A percentile compares a stretch with the other conserved stretches of the same genome.
These are phyloP conservation scores for Phytophthora melonis DNA, from an alignment of 352 stramenopile genomes.

Conservation along the genomic window DNA sequence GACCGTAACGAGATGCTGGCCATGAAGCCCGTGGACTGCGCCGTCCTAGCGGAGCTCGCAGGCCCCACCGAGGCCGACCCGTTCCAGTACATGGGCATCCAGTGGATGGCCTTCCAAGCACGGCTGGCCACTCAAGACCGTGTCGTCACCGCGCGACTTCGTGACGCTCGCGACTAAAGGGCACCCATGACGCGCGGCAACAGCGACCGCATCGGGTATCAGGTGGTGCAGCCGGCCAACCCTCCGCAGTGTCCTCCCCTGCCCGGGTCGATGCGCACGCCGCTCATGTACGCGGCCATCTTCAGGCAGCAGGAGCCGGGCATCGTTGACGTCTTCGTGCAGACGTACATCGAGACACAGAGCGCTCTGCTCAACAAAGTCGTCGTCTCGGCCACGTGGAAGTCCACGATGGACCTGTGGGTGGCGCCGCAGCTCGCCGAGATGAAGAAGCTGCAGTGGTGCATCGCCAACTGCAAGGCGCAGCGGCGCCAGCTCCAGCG, in stretches of 20 bases:
- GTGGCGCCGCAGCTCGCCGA: conserved; percentile 27
- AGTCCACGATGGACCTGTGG: conserved; percentile 32
- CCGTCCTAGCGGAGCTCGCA: conserved; percentile 44
- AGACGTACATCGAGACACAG: conserved; percentile 35
- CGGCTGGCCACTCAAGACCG: conserved; percentile 27
- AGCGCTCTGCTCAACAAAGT: conserved; percentile 33
- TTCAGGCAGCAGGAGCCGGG: conserved; percentile 38
- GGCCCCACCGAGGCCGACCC: conserved; percentile 42
- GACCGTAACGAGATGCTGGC: conserved; percentile 39
- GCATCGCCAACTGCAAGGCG: conserved; percentile 29
- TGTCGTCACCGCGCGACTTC: conserved; percentile 49
- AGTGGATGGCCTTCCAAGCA: conserved; percentile 45
- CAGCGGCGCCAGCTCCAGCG: conserved; percentile 33
- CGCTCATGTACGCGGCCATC: conserved; percentile 33
- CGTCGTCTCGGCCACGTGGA: conserved; percentile 34
- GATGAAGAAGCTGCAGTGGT: conserved; percentile 48
- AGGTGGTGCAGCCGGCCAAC: conserved; percentile 58
- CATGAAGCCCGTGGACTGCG: conserved; percentile 32
- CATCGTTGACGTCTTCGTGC: conserved; percentile 38
- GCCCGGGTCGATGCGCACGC: conserved; percentile 36
- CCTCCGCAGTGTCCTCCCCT: conserved; percentile 29
- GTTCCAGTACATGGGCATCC: conserved; percentile 48
- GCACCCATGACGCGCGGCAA: conserved; percentile 35
- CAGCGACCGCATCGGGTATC: conserved; percentile 52
- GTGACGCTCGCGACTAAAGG: conserved; percentile 41